Evolutionary conservation across 2,329 filamentous ascomycete genomes (phyloP).

Genomic region (Cercospora zeae-maydis): DNA sequence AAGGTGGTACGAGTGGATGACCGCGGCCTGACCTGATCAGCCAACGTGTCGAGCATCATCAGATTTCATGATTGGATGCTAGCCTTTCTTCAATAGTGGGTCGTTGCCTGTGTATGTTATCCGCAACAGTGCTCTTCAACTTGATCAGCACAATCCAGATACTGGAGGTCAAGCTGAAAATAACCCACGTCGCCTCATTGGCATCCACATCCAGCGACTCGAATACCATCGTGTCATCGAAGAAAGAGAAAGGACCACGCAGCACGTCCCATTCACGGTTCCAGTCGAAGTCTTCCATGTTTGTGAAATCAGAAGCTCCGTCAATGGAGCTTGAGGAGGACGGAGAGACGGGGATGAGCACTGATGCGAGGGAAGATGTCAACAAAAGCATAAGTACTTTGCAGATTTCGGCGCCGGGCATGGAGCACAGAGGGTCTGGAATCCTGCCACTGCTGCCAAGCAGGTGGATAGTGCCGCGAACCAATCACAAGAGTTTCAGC

Average conservation of each 20-base stretch:
- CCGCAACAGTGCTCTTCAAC: not conserved
- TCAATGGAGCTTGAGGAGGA: not conserved
- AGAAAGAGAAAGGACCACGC: slow-evolving; percentile 3
- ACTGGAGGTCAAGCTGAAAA: too few species aligned
- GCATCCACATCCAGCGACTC: slow-evolving; percentile 3
- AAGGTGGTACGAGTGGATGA: slow-evolving; percentile 7
- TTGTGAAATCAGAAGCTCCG: not conserved
- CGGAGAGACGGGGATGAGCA: not conserved
- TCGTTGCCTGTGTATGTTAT: slow-evolving; percentile 10
- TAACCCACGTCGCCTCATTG: not conserved
- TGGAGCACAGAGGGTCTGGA: not conserved
- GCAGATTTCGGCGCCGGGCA: slow-evolving; percentile 6
- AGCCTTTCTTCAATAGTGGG: slow-evolving; percentile 4
- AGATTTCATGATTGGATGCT: not conserved
- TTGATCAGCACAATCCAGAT: not conserved
- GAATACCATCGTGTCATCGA: slow-evolving; percentile 5
- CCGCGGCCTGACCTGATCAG: slow-evolving; percentile 2
- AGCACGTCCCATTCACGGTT: not conserved
- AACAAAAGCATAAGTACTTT: not conserved
- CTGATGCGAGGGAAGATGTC: not conserved
- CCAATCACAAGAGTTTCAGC: not conserved
- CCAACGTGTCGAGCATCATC: not conserved
- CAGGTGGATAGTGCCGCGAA: not conserved
- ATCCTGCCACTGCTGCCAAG: not conserved
- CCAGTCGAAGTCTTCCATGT: slow-evolving; percentile 10